Evolutionary conservation across 1,284 basidiomycete genomes (phyloP).

Genomic region (Sanghuangporus weigelae): DNA sequence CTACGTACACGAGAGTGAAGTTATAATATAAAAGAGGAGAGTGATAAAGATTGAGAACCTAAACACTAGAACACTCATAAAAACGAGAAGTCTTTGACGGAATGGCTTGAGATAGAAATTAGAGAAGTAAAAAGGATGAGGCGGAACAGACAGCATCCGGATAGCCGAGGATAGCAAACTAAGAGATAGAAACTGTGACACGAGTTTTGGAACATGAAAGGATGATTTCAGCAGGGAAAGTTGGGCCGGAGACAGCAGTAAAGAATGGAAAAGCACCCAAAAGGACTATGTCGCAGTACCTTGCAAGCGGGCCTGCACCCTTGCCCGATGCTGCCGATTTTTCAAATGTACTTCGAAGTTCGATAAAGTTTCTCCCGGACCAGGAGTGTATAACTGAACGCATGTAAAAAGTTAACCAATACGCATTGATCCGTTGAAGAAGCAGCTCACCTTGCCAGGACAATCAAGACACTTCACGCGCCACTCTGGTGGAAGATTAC

Average conservation of each 20-base stretch:
- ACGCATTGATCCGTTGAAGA: not conserved
- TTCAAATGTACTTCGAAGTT: conserved; percentile 94
- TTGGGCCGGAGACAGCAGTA: not conserved
- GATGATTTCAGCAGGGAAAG: not conserved
- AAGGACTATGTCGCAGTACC: not conserved
- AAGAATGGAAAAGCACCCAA: not conserved
- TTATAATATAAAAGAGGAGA: not conserved
- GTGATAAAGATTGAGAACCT: not conserved
- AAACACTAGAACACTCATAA: not conserved
- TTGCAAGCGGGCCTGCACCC: conserved; percentile 38
- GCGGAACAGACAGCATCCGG: not conserved
- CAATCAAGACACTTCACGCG: conserved; percentile 93
- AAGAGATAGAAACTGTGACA: not conserved
- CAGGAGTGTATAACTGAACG: conserved; percentile 82
- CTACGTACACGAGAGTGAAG: not conserved
- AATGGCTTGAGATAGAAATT: not conserved
- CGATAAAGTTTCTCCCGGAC: conserved; percentile 81
- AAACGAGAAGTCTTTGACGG: not conserved
- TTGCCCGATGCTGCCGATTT: conserved; percentile 64
- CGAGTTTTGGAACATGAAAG: not conserved
- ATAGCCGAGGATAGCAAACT: not conserved
- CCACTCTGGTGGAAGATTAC: conserved; percentile 68
- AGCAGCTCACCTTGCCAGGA: conserved; percentile 67
- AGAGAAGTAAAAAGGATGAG: not conserved
- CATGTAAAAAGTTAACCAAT: not conserved